These are phyloP conservation scores for Colletotrichum sp. DNA, from an alignment of 2,329 filamentous ascomycete species.

Conservation along the genomic window DNA sequence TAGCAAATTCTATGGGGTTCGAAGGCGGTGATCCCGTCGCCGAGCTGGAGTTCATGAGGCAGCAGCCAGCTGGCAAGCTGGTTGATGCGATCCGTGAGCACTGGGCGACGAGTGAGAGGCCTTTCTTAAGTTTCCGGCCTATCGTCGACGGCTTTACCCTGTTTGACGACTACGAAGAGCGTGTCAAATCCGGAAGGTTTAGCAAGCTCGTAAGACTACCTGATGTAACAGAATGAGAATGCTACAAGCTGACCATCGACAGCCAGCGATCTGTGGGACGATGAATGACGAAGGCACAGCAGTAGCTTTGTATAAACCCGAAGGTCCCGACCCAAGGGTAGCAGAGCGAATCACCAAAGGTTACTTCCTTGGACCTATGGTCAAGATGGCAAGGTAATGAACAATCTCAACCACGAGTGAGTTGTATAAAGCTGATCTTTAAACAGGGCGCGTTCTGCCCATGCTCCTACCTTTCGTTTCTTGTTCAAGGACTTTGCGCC, in stretches of 20 bases:
- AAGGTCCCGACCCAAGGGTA: neutral
- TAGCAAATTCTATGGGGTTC: neutral
- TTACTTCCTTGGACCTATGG: neutral
- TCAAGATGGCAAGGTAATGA: neutral
- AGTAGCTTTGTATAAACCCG: neutral
- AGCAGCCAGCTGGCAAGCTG: neutral
- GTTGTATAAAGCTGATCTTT: neutral
- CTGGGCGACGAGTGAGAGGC: neutral
- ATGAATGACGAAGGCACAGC: neutral
- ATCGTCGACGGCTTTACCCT: neutral
- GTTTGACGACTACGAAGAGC: neutral
- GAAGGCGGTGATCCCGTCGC: neutral
- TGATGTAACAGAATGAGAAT: neutral
- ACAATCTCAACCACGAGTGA: fast-evolving
- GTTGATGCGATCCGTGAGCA: neutral
- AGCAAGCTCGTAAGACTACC: neutral
- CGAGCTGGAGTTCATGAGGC: neutral
- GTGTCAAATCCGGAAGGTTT: neutral
- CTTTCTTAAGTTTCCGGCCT: neutral
- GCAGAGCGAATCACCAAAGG: neutral
- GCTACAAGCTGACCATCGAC: neutral
- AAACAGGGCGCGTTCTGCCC: neutral
- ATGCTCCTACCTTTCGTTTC: neutral
- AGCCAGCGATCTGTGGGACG: neutral
- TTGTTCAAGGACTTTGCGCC: neutral